These are phyloP conservation scores for Cylindrodendrum hubeiense DNA, from an alignment of 2,329 filamentous ascomycete species.

Conservation along the genomic window DNA sequence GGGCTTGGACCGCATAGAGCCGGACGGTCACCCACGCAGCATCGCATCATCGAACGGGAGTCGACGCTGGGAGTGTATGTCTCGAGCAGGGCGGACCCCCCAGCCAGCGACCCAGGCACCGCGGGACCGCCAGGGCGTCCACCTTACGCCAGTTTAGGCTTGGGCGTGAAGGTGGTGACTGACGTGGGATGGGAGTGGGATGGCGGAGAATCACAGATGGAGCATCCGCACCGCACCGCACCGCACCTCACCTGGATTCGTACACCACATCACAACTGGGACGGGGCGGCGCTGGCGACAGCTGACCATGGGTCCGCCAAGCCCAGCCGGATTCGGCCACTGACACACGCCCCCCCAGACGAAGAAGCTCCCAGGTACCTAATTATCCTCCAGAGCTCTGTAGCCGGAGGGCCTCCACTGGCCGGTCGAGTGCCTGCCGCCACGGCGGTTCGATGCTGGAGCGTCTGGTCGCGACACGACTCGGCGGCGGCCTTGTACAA, in stretches of 20 bases:
- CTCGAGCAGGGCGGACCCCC: background rate
- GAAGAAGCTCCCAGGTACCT: conserved; percentile 2
- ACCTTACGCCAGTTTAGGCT: conserved; percentile 15
- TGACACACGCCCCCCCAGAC: conserved; percentile 27
- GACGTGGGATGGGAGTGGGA: conserved; percentile 30
- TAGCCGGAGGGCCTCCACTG: background rate
- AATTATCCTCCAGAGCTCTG: background rate
- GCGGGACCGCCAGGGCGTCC: conserved; percentile 9
- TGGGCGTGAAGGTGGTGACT: conserved; percentile 12
- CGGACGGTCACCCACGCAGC: background rate
- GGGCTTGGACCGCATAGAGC: conserved; percentile 1
- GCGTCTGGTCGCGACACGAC: conserved; percentile 6
- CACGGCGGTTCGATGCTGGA: background rate
- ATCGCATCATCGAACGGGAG: conserved; percentile 5
- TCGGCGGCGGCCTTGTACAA: background rate
- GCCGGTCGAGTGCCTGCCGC: background rate
- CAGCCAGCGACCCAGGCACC: background rate
- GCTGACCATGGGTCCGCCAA: conserved; percentile 38
- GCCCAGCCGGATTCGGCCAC: conserved; percentile 23
- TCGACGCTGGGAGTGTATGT: background rate
- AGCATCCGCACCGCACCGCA: conserved; percentile 3
- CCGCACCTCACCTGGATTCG: background rate
- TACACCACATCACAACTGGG: conserved; percentile 19
- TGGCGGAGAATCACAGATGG: conserved; percentile 20
- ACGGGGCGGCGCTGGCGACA: conserved; percentile 31